Conservation (phyloP, 1,284 basidiomycete species). For the Malassezia brasiliensis region DNA sequence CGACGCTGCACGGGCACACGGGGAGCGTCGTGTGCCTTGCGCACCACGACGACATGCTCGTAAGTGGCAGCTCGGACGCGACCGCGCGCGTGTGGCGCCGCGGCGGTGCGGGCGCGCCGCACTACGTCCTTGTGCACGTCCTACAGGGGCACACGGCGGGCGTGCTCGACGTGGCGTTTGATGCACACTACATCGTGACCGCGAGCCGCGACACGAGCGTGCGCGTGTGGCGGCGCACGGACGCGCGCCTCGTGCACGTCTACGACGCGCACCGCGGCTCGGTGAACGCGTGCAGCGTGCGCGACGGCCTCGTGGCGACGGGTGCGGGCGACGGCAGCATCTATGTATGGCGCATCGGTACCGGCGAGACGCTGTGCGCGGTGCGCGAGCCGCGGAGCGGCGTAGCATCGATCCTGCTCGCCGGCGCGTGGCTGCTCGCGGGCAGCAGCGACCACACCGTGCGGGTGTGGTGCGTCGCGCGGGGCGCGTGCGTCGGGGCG, state of each 20-base stretch:
- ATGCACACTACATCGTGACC: conserved; percentile 8
- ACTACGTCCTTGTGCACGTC: neutral
- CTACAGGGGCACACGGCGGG: conserved; percentile 8
- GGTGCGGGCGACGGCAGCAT: conserved; percentile 10
- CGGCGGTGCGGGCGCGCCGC: too few relatives aligned
- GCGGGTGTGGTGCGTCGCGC: neutral
- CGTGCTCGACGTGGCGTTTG: conserved; percentile 2
- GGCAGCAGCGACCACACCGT: conserved; percentile 12
- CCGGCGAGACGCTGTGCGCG: neutral
- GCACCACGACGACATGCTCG: neutral
- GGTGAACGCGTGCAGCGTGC: conserved; percentile 14
- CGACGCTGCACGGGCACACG: neutral
- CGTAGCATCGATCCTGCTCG: conserved; percentile 1
- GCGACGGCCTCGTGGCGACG: conserved; percentile 4
- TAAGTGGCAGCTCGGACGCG: conserved; percentile 13
- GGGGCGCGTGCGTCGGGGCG: neutral
- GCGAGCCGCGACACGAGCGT: conserved; percentile 13
- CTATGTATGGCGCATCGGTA: neutral
- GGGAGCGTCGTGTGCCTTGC: conserved; percentile 13
- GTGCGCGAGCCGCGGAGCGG: conserved; percentile 1
- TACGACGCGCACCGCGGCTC: neutral
- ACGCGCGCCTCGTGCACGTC: neutral
- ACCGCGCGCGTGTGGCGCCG: conserved; percentile 12
- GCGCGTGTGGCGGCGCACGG: conserved; percentile 10
- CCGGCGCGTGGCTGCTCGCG: neutral